A percentile compares a stretch with the other conserved stretches of the same genome.
Conservation (phyloP, 1,139 yeast species). For the Saccharomycopsis crataegensis region DNA sequence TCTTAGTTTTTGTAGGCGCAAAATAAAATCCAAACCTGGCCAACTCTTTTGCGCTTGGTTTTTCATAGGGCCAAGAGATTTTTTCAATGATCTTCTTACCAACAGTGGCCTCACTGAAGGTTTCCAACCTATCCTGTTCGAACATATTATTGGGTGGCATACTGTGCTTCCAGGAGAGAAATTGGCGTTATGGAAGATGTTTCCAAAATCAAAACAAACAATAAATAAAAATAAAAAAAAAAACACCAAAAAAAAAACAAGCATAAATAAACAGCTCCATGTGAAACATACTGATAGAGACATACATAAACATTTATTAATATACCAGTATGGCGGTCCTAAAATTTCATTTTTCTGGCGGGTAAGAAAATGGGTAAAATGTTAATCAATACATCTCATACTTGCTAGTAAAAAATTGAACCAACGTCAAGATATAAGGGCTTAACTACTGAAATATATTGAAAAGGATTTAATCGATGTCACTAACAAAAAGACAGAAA, state of each 20-base stretch:
- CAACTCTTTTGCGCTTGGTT: constrained; percentile 35
- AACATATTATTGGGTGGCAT: neutral
- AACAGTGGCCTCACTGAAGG: constrained; percentile 5
- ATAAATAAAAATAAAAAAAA: neutral
- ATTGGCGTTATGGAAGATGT: neutral
- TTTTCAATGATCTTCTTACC: constrained; percentile 9
- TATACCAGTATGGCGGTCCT: too few species aligned
- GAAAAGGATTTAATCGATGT: neutral
- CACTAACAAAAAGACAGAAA: neutral
- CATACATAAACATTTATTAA: too few species aligned
- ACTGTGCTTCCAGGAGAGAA: neutral
- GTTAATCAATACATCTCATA: too few species aligned
- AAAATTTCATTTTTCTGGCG: too few species aligned
- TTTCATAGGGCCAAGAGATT: constrained; percentile 31
- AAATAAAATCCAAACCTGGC: constrained; percentile 68
- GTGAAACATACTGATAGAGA: too few species aligned
- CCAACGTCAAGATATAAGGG: too few species aligned
- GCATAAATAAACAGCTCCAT: neutral
- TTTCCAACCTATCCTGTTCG: constrained; percentile 6
- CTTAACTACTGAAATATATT: neutral
- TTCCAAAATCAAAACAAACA: neutral
- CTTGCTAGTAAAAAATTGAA: too few species aligned
- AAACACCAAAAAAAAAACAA: neutral
- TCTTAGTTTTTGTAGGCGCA: constrained; percentile 43
- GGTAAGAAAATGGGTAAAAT: too few species aligned